A percentile compares a stretch with the other conserved stretches of the same genome.
phyloP scores from a whole-genome alignment of 2,329 filamentous ascomycete species.

The Penicillium sp. region DNA sequence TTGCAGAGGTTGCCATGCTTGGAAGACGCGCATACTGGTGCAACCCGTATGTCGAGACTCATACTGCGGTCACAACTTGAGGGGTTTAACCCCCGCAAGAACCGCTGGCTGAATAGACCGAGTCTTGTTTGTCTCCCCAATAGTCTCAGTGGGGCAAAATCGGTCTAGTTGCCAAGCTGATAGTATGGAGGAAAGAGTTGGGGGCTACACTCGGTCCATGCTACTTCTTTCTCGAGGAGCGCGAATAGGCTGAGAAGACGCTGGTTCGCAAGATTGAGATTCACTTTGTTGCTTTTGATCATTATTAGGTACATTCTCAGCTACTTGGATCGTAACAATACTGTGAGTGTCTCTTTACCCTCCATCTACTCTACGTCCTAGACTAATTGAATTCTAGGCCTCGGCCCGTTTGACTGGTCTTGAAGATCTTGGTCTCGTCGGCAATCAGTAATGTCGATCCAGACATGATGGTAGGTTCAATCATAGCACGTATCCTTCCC shows the following conservation, averaged over 20 bases:
- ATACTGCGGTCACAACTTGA: background rate
- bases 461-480: background rate
- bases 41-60: background rate
- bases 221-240: constrained; percentile 41
- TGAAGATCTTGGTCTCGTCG: constrained; percentile 30
- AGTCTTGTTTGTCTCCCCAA: background rate
- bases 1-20: background rate
- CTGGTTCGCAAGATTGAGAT: constrained; percentile 70
- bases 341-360: constrained; percentile 39
- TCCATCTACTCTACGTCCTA: too few species aligned
- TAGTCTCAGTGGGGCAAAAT: background rate
- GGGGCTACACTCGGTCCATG: constrained; percentile 4
- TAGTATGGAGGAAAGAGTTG: background rate
- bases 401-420: constrained; percentile 24
- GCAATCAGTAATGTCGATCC: constrained; percentile 19
- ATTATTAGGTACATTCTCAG: constrained; percentile 76
- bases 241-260: constrained; percentile 53
- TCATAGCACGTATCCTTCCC: background rate
- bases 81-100: background rate
- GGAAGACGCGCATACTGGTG: background rate
- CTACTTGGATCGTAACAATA: constrained; percentile 64
- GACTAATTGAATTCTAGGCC: constrained; percentile 10
- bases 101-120: background rate
- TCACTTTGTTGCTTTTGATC: constrained; percentile 67
- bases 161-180: background rate